Evolutionary conservation across 2,329 filamentous ascomycete genomes (phyloP).

Genomic region (Apiospora malaysiana): DNA sequence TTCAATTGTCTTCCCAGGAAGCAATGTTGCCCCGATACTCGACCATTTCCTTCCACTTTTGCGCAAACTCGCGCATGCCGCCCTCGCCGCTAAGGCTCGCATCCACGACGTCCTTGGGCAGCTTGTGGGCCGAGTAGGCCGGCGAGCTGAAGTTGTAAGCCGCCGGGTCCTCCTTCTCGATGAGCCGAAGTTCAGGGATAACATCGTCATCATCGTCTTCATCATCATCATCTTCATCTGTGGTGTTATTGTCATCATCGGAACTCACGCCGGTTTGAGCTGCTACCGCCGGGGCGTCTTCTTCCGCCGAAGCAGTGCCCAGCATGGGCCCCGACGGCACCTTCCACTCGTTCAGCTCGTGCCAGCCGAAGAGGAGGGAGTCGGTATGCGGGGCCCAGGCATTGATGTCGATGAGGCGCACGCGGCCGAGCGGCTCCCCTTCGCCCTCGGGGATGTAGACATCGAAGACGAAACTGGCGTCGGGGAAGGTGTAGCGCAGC

Average conservation of each 20-base stretch:
- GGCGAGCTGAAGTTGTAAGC: slow-evolving; percentile 85
- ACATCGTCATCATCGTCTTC: slow-evolving; percentile 64
- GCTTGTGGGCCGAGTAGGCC: slow-evolving; percentile 93
- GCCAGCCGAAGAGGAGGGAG: slow-evolving; percentile 86
- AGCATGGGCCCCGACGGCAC: slow-evolving; percentile 62
- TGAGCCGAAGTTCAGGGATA: slow-evolving; percentile 79
- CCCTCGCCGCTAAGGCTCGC: slow-evolving; percentile 72
- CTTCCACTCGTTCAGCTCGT: slow-evolving; percentile 78
- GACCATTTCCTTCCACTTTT: slow-evolving; percentile 70
- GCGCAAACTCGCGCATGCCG: slow-evolving; percentile 80
- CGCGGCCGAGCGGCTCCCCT: slow-evolving; percentile 68
- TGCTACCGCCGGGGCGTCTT: slow-evolving; percentile 36
- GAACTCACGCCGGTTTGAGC: slow-evolving; percentile 42
- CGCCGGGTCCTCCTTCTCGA: slow-evolving; percentile 84
- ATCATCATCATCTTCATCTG: slow-evolving; percentile 47
- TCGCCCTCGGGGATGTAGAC: slow-evolving; percentile 81
- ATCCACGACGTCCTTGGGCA: slow-evolving; percentile 90
- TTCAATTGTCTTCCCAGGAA: slow-evolving; percentile 35
- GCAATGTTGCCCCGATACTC: slow-evolving; percentile 38
- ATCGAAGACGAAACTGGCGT: slow-evolving; percentile 86
- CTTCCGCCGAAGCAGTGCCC: slow-evolving; percentile 51
- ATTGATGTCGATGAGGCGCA: slow-evolving; percentile 92
- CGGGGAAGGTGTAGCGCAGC: slow-evolving; percentile 79
- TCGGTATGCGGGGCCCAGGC: slow-evolving; percentile 93
- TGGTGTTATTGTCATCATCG: slow-evolving; percentile 28